Percentiles rank a stretch among this genome's conserved stretches.
Conservation (phyloP, 768 basidiomycete species). For the Mycena leptocephala region DNA sequence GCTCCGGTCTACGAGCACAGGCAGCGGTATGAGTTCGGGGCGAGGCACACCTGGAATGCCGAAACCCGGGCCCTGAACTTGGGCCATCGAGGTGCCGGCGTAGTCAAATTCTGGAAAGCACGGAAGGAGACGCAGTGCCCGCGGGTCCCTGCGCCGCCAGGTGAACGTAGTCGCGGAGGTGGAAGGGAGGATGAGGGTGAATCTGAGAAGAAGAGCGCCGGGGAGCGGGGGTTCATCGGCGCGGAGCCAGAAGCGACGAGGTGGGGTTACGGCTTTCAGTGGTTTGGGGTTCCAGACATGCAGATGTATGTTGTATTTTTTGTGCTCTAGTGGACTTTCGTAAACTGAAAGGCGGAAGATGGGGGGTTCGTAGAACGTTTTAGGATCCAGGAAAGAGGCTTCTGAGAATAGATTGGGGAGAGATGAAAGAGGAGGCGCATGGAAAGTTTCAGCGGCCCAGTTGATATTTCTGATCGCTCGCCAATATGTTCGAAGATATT, state of each 20-base stretch:
- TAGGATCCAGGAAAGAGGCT: not conserved
- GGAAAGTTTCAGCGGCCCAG: not conserved
- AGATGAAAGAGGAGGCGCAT: not conserved
- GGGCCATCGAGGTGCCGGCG: not conserved
- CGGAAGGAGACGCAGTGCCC: not conserved
- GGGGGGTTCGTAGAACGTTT: not conserved
- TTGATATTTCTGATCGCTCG: not conserved
- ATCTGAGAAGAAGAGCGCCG: not conserved
- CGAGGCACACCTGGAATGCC: not conserved
- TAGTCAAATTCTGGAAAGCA: slow-evolving; percentile 4
- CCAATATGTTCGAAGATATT: not conserved
- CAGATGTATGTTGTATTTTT: not conserved
- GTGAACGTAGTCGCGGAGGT: not conserved
- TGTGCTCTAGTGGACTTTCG: not conserved
- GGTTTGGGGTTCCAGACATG: not conserved
- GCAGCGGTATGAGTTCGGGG: not conserved
- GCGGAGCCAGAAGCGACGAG: too few relatives aligned
- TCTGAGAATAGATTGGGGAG: not conserved
- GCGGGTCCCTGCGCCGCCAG: too few relatives aligned
- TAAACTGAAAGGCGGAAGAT: not conserved
- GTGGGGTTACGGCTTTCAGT: too few relatives aligned
- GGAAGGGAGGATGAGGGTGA: not conserved
- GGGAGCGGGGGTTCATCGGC: not conserved
- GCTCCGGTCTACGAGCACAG: not conserved
- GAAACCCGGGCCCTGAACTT: not conserved